Percentiles rank a stretch among this genome's conserved stretches.
Evolutionary conservation across 2,329 filamentous ascomycete species (phyloP).

Genomic region (Alternaria arborescens): DNA sequence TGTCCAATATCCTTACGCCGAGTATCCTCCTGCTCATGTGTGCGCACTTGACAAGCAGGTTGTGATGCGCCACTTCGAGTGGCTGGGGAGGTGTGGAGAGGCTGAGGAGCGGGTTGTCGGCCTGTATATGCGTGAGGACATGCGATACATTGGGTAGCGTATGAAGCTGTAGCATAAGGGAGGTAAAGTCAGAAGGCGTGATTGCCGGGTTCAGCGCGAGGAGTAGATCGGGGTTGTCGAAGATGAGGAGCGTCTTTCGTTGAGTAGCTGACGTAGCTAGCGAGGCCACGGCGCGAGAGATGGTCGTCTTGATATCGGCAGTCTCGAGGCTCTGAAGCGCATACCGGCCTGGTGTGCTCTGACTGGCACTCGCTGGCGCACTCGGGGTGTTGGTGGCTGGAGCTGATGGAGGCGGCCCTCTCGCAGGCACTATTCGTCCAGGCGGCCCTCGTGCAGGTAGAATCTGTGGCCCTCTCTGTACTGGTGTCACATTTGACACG

Average conservation of each 20-base stretch:
- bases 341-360: slow-evolving; percentile 20
- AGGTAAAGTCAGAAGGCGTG: slow-evolving; percentile 29
- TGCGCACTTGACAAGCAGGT: slow-evolving; percentile 75
- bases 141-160: slow-evolving; percentile 67
- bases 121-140: slow-evolving; percentile 70
- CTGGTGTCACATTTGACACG: background rate
- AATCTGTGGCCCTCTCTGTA: slow-evolving; percentile 9
- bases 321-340: slow-evolving; percentile 41
- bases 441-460: slow-evolving; percentile 31
- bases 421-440: slow-evolving; percentile 26
- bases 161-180: slow-evolving; percentile 41
- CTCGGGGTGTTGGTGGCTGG: background rate
- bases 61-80: slow-evolving; percentile 36
- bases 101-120: slow-evolving; percentile 75
- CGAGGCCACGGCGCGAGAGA: slow-evolving; percentile 39
- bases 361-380: slow-evolving; percentile 4
- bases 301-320: slow-evolving; percentile 31
- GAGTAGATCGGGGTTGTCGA: slow-evolving; percentile 56
- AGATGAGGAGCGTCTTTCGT: slow-evolving; percentile 52
- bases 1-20: slow-evolving; percentile 79
- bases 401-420: slow-evolving; percentile 18
- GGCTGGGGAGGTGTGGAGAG: slow-evolving; percentile 59
- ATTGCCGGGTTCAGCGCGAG: slow-evolving; percentile 48
- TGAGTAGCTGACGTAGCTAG: slow-evolving; percentile 17
- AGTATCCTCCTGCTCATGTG: slow-evolving; percentile 78